Conservation (phyloP, 169 alveolate species). For the Cyclospora cayetanensis region DNA sequence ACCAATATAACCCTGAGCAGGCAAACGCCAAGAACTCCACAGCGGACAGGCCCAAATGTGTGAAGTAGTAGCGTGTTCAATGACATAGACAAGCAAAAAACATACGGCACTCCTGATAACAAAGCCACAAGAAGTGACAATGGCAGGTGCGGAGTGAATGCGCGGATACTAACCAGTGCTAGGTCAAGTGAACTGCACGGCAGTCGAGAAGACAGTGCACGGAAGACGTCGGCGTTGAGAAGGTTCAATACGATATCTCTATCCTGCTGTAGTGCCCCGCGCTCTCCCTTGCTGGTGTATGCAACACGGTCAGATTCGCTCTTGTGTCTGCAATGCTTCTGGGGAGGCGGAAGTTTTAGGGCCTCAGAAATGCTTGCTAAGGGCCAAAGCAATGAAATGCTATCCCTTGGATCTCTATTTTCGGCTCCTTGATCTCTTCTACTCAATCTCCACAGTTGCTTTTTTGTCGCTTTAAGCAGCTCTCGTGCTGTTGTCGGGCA, state of each 20-base stretch:
- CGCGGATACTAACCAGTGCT: slow-evolving; percentile 45
- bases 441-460: slow-evolving; percentile 11
- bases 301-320: not conserved
- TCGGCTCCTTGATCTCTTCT: not conserved
- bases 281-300: not conserved
- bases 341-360: slow-evolving; percentile 16
- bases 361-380: slow-evolving; percentile 30
- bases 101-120: too few species aligned
- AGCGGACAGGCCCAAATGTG: too few species aligned
- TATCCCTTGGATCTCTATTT: not conserved
- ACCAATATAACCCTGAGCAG: slow-evolving; percentile 34
- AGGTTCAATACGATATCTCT: slow-evolving; percentile 47
- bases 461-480: slow-evolving; percentile 38
- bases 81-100: too few species aligned
- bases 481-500: slow-evolving; percentile 3
- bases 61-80: too few species aligned
- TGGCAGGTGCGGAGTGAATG: too few species aligned
- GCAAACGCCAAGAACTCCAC: too few species aligned
- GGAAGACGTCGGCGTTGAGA: not conserved
- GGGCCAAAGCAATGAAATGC: slow-evolving; percentile 49
- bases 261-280: not conserved
- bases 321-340: not conserved
- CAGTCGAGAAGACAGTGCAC: slow-evolving; percentile 40
- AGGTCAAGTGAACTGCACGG: slow-evolving; percentile 55
- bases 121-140: too few species aligned